Evolutionary conservation across 2,329 filamentous ascomycete genomes (phyloP).

Genomic region (Talaromyces sp.): DNA sequence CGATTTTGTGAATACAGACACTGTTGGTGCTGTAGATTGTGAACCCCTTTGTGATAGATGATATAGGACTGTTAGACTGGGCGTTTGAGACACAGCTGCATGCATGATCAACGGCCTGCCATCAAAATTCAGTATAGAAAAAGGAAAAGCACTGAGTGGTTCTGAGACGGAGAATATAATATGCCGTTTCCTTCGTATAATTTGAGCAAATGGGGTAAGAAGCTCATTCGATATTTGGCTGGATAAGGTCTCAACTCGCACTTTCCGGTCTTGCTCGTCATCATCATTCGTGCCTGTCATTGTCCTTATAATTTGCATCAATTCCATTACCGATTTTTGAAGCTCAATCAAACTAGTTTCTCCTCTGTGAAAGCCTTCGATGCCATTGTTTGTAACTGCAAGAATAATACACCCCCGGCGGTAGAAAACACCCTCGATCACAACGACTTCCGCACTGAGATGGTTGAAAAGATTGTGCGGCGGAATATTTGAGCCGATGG

Average conservation of each 20-base stretch:
- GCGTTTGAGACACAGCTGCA: constrained; percentile 18
- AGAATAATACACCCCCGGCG: constrained; percentile 14
- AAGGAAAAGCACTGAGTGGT: constrained; percentile 20
- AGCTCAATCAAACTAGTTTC: constrained; percentile 11
- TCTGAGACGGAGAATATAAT: constrained; percentile 20
- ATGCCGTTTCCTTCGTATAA: constrained; percentile 15
- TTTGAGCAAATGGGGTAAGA: constrained; percentile 15
- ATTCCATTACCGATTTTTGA: constrained; percentile 15
- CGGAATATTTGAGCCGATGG: constrained; percentile 12
- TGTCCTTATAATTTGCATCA: constrained; percentile 17
- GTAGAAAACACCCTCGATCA: constrained; percentile 18
- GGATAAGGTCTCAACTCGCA: constrained; percentile 9
- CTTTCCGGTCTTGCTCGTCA: constrained; percentile 14
- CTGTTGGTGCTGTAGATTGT: constrained; percentile 12
- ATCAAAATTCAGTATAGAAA: constrained; percentile 16
- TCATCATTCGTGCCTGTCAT: constrained; percentile 15
- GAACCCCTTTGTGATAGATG: constrained; percentile 16
- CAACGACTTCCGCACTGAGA: constrained; percentile 14
- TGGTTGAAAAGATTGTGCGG: constrained; percentile 13
- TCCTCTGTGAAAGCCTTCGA: constrained; percentile 12
- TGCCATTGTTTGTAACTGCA: constrained; percentile 17
- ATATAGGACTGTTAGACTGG: constrained; percentile 18
- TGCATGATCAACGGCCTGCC: constrained; percentile 16
- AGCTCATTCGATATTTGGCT: constrained; percentile 14
- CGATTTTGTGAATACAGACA: constrained; percentile 20